Conservation (phyloP, 1,139 yeast species). For the Magnusiomyces magnusii region DNA sequence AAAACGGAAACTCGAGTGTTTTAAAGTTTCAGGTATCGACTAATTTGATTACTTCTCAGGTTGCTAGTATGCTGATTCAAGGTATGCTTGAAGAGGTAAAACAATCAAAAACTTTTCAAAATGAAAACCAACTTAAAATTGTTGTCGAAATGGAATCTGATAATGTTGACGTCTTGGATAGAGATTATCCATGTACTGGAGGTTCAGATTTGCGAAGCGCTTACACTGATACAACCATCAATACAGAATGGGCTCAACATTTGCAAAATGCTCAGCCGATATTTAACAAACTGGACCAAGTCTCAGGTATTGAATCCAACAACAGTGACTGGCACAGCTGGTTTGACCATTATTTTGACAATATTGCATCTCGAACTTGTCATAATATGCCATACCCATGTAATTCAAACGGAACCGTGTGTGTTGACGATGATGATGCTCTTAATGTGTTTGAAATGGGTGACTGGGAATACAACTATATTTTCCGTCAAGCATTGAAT, state of each 20-base stretch:
- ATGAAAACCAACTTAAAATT: not conserved
- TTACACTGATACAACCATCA: slow-evolving; percentile 20
- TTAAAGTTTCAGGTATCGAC: slow-evolving; percentile 34
- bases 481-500: slow-evolving; percentile 30
- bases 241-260: slow-evolving; percentile 34
- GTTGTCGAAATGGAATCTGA: slow-evolving; percentile 18
- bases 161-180: slow-evolving; percentile 32
- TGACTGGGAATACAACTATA: slow-evolving; percentile 38
- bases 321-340: slow-evolving; percentile 28
- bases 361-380: slow-evolving; percentile 35
- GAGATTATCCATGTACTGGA: slow-evolving; percentile 30
- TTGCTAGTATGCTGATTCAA: slow-evolving; percentile 32
- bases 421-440: slow-evolving; percentile 28
- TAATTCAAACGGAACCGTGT: slow-evolving; percentile 19
- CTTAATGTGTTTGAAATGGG: slow-evolving; percentile 36
- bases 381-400: slow-evolving; percentile 32
- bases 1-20: slow-evolving; percentile 22
- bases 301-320: slow-evolving; percentile 25
- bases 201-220: slow-evolving; percentile 25
- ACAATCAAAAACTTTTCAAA: not conserved
- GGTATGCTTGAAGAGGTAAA: slow-evolving; percentile 34
- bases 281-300: slow-evolving; percentile 22
- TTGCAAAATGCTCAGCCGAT: slow-evolving; percentile 19
- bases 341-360: slow-evolving; percentile 38
- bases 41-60: slow-evolving; percentile 35